Evolutionary conservation across 2,329 filamentous ascomycete species (phyloP).

Genomic region (Colletotrichum brevisporum): DNA sequence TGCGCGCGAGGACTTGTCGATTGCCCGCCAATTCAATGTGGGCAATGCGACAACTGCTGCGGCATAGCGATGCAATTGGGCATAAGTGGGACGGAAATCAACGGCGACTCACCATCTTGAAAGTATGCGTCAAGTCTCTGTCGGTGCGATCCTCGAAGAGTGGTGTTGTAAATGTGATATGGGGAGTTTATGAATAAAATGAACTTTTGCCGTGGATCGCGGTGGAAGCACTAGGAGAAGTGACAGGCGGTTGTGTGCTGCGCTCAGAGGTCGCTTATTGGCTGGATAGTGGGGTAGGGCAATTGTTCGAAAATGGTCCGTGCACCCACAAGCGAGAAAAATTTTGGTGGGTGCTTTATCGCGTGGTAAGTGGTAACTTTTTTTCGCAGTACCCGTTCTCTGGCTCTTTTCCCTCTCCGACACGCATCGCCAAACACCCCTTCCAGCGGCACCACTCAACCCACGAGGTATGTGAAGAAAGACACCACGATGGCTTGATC

Average conservation of each 20-base stretch:
- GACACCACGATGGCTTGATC: slow-evolving; percentile 45
- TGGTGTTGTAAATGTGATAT: slow-evolving; percentile 53
- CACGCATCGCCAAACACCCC: slow-evolving; percentile 46
- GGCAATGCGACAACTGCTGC: background rate
- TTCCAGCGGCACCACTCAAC: slow-evolving; percentile 44
- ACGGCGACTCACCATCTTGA: slow-evolving; percentile 71
- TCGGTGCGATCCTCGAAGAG: slow-evolving; percentile 80
- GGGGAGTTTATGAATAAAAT: slow-evolving; percentile 51
- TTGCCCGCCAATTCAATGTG: slow-evolving; percentile 7
- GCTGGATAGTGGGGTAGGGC: slow-evolving; percentile 51
- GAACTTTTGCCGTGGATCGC: slow-evolving; percentile 45
- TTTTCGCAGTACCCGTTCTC: slow-evolving; percentile 25
- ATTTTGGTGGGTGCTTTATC: slow-evolving; percentile 38
- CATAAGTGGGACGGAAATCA: slow-evolving; percentile 7
- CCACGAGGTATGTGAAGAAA: slow-evolving; percentile 61
- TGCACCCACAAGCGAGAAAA: slow-evolving; percentile 56
- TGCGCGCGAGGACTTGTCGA: slow-evolving; percentile 19
- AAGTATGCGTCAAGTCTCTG: slow-evolving; percentile 62
- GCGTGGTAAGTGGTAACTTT: slow-evolving; percentile 27
- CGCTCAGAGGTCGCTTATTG: slow-evolving; percentile 29
- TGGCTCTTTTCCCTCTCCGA: slow-evolving; percentile 39
- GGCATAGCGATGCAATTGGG: background rate
- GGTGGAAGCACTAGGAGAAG: slow-evolving; percentile 25
- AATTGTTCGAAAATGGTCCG: slow-evolving; percentile 51
- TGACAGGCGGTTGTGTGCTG: slow-evolving; percentile 22